Evolutionary conservation across 345 rosid species (phyloP), one percentile per base, ranked within the genome.

Genomic region (Corchorus olitorius): DNA sequence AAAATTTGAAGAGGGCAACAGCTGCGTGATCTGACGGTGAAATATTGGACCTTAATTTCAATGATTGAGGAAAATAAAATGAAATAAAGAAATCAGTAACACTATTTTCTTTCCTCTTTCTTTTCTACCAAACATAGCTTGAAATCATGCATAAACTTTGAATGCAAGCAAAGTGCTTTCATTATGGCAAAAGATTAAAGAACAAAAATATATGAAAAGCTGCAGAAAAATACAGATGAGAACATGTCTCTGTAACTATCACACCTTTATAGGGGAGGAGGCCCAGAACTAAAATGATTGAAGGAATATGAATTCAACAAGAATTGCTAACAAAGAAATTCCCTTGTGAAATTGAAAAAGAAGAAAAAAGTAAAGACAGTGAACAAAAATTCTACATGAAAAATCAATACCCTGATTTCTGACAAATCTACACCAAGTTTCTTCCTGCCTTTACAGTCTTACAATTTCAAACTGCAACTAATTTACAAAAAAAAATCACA

Each of bases 391-490:
- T 63, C 34, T 60, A 55, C 61, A 66, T 19, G 59, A 69, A 70
- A 79, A 77, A 78, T 77, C 73, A 65, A 68, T 13, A 64, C 83
- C 83, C 86, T 66, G 83, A 50, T 53, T 76, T 78, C 65, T 72
- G 27, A 66, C 37, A 76, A 83, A 77, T 59, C 76, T 83, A 80
- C 80, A 80, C 64, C 66, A 66, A 45, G 33, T 65, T 61, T 61
- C 19, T 52, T 64, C 63, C 76, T 59, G 56, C 78, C 77, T 62
- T 79, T 68, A 62, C 22, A 53, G 66, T 75, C 76, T 77, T 79
- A 72, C 75, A 70, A 20, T 75, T 75, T 78, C 49, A 76, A 27
- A 66, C 75, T n/a, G 60, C 79, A 60, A 52, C 17, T 52, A 78
- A 75, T 83, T 72, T 85, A 83, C 87, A 87, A 64, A 68, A 66